These are phyloP conservation scores for Lentinula aciculospora DNA, from an alignment of 768 basidiomycete genomes.

Conservation along the genomic window DNA sequence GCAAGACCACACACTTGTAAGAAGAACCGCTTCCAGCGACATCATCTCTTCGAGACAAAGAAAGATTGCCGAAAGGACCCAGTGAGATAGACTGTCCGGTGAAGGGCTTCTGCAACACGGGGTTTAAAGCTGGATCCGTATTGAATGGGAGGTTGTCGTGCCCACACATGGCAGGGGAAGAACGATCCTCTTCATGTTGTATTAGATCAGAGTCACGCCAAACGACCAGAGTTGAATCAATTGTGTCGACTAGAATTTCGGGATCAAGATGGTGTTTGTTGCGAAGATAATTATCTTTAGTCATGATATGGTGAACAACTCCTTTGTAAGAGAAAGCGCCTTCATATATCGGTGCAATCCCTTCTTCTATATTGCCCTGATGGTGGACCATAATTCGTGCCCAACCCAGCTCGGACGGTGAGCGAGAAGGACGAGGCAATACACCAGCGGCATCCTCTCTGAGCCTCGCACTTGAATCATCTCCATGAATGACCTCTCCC, in stretches of 20 bases:
- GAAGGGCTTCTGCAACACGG: constrained; percentile 33
- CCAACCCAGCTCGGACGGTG: constrained; percentile 59
- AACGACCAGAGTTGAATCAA: constrained; percentile 57
- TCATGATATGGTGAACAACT: constrained; percentile 63
- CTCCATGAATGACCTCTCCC: constrained; percentile 68
- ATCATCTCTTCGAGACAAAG: constrained; percentile 46
- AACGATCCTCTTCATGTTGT: constrained; percentile 42
- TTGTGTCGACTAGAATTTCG: constrained; percentile 33
- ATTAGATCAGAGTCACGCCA: constrained; percentile 72
- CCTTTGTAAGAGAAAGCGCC: constrained; percentile 72
- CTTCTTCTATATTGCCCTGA: constrained; percentile 43
- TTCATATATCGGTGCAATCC: constrained; percentile 57
- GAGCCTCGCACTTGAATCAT: constrained; percentile 47
- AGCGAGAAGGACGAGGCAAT: constrained; percentile 26
- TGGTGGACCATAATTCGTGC: constrained; percentile 73
- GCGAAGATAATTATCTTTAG: constrained; percentile 64
- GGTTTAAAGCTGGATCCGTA: constrained; percentile 47
- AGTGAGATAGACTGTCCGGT: constrained; percentile 27
- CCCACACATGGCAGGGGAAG: constrained; percentile 45
- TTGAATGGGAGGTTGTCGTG: constrained; percentile 73
- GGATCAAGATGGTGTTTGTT: constrained; percentile 55
- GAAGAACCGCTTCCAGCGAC: constrained; percentile 44
- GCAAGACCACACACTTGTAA: constrained; percentile 41
- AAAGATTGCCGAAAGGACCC: constrained; percentile 26
- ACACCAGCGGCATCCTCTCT: constrained; percentile 60